A percentile compares a stretch with the other conserved stretches of the same genome.
Evolutionary conservation across 2,329 filamentous ascomycete genomes (phyloP).

Genomic region (Calonectria hongkongensis): DNA sequence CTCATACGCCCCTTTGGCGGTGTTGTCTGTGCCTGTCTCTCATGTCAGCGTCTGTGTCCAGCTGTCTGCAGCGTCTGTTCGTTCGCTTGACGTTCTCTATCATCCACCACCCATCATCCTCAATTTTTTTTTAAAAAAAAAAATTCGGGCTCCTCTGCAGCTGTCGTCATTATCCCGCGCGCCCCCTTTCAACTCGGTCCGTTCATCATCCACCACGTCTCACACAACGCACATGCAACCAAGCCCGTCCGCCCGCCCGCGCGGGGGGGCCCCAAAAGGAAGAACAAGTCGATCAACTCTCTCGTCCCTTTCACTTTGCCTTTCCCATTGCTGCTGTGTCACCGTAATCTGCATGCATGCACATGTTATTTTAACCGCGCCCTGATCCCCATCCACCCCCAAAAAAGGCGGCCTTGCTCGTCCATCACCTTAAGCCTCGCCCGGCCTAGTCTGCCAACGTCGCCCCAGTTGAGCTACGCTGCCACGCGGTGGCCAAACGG

Average conservation of each 20-base stretch:
- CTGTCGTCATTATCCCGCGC: conserved; percentile 18
- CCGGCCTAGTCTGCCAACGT: conserved; percentile 11
- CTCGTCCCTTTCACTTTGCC: background rate
- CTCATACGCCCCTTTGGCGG: conserved; percentile 1
- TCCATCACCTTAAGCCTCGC: conserved; percentile 20
- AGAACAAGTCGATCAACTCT: background rate
- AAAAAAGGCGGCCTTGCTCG: background rate
- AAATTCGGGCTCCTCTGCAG: background rate
- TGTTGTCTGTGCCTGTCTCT: background rate
- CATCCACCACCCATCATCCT: background rate
- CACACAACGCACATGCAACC: background rate
- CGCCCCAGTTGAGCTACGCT: conserved; percentile 16
- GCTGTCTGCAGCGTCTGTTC: conserved; percentile 1
- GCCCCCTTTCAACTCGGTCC: conserved; percentile 9
- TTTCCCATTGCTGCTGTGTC: conserved; percentile 9
- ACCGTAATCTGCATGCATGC: conserved; percentile 23
- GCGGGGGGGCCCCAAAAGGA: background rate
- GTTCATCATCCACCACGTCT: conserved; percentile 19
- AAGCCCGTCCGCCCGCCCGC: background rate
- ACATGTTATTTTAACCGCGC: conserved; percentile 25
- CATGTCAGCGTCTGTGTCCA: background rate
- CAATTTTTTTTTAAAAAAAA: background rate
- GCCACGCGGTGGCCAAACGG: conserved; percentile 26
- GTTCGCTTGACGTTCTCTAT: background rate
- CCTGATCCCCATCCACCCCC: conserved; percentile 1